Conservation (phyloP, 345 rosid genomes). For the Hevea brasiliensis region DNA sequence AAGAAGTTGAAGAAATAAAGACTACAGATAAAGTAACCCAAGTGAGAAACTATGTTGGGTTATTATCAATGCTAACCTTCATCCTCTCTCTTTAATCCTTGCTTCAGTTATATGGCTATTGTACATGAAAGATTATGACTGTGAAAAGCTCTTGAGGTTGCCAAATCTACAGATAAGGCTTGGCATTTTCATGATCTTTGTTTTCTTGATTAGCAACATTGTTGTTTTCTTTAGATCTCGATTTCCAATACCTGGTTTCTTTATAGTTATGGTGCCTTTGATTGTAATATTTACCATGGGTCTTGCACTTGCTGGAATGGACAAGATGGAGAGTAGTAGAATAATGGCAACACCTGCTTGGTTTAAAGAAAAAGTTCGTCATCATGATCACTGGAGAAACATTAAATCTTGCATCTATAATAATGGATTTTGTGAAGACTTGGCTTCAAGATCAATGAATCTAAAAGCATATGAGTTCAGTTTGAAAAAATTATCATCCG, state of each 20-base stretch:
- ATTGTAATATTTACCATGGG: constrained; percentile 57
- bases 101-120: constrained; percentile 60
- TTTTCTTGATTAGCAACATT: constrained; percentile 46
- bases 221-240: constrained; percentile 40
- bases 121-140: constrained; percentile 70
- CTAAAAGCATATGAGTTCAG: constrained; percentile 40
- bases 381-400: constrained; percentile 47
- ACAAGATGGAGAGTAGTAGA: constrained; percentile 45
- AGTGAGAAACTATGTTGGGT: constrained; percentile 34
- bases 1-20: background rate
- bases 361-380: constrained; percentile 49
- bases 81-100: constrained; percentile 63
- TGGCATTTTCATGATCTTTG: constrained; percentile 45
- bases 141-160: constrained; percentile 58
- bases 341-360: constrained; percentile 57
- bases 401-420: constrained; percentile 66
- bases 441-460: constrained; percentile 23
- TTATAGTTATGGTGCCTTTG: constrained; percentile 51
- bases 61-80: constrained; percentile 42
- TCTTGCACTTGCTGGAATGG: constrained; percentile 54
- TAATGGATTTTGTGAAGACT: constrained; percentile 45
- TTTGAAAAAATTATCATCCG: constrained; percentile 40
- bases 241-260: constrained; percentile 50
- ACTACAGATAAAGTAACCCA: constrained; percentile 8
- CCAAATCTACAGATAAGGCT: constrained; percentile 53